These are phyloP conservation scores for Monosporascus sp. DNA, from an alignment of 2,329 filamentous ascomycete genomes.

Conservation along the genomic window DNA sequence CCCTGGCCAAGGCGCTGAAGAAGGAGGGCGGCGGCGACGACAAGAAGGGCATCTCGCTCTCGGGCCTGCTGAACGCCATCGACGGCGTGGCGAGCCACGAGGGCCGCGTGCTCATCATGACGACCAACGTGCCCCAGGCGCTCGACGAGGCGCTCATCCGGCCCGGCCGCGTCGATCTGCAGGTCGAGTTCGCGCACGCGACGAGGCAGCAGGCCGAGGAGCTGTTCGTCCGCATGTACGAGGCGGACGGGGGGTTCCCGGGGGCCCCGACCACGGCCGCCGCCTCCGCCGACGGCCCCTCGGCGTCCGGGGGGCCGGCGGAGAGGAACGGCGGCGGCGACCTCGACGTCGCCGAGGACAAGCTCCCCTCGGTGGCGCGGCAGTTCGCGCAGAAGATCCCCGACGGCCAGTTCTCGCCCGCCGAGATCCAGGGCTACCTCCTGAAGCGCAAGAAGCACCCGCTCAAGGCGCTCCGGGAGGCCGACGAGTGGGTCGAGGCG, in stretches of 20 bases:
- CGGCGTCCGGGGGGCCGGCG: neutral
- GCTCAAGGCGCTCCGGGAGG: constrained; percentile 47
- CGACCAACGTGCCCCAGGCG: constrained; percentile 69
- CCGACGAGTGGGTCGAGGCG: constrained; percentile 48
- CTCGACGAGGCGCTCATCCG: constrained; percentile 70
- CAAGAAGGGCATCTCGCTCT: constrained; percentile 61
- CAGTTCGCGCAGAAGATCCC: constrained; percentile 47
- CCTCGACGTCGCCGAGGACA: constrained; percentile 30
- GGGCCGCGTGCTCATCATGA: constrained; percentile 76
- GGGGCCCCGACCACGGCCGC: neutral
- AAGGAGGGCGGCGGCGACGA: constrained; percentile 32
- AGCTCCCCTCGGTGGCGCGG: constrained; percentile 39
- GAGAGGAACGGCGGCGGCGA: constrained; percentile 13
- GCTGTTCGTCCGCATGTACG: constrained; percentile 59
- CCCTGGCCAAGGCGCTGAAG: constrained; percentile 39
- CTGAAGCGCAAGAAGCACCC: constrained; percentile 58
- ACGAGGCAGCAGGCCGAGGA: constrained; percentile 49
- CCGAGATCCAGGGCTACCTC: constrained; percentile 61
- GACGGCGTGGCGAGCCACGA: constrained; percentile 78
- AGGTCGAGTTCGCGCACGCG: constrained; percentile 59
- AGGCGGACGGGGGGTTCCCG: constrained; percentile 30
- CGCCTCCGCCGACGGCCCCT: neutral
- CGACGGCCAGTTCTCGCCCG: constrained; percentile 37
- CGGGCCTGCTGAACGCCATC: constrained; percentile 76
- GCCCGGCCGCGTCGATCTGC: constrained; percentile 67